These are phyloP conservation scores for Eurotiales sp. DNA, from an alignment of 2,329 filamentous ascomycete species.

Conservation along the genomic window DNA sequence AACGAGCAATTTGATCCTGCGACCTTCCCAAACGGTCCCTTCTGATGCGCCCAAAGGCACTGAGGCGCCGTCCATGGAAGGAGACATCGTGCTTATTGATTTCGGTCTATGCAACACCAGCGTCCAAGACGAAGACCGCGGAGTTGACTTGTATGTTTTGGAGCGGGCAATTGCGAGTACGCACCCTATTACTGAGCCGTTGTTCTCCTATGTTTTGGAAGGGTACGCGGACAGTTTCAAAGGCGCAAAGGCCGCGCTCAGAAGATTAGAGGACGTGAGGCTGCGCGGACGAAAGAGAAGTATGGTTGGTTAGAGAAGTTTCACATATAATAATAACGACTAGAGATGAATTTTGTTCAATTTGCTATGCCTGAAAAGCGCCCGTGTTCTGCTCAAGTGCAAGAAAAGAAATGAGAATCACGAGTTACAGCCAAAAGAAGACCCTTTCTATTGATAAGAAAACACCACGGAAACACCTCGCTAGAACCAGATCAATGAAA, in stretches of 20 bases:
- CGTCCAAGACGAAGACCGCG: constrained; percentile 82
- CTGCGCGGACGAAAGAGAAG: constrained; percentile 93
- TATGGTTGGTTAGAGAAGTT: constrained; percentile 71
- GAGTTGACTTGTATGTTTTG: constrained; percentile 92
- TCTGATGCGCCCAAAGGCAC: constrained; percentile 16
- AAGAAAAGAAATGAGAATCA: neutral
- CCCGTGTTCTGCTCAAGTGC: constrained; percentile 1
- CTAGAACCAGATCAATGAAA: constrained; percentile 4
- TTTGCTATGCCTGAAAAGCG: neutral
- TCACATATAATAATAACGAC: neutral
- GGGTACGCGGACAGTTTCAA: constrained; percentile 73
- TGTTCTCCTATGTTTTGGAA: constrained; percentile 65
- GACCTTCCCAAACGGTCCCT: constrained; percentile 56
- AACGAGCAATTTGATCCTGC: constrained; percentile 92
- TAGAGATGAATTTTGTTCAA: constrained; percentile 16
- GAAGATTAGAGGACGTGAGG: constrained; percentile 83
- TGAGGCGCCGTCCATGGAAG: constrained; percentile 45
- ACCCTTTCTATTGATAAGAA: neutral
- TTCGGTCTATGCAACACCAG: constrained; percentile 85
- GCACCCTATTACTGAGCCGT: constrained; percentile 75
- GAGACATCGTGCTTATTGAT: constrained; percentile 87
- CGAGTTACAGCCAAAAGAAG: neutral
- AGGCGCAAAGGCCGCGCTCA: constrained; percentile 69
- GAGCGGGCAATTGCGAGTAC: constrained; percentile 94
- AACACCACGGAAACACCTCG: constrained; percentile 10